These are phyloP conservation scores for Puya raimondii DNA, from an alignment of 176 grass and related monocot genomes.

Conservation along the genomic window DNA sequence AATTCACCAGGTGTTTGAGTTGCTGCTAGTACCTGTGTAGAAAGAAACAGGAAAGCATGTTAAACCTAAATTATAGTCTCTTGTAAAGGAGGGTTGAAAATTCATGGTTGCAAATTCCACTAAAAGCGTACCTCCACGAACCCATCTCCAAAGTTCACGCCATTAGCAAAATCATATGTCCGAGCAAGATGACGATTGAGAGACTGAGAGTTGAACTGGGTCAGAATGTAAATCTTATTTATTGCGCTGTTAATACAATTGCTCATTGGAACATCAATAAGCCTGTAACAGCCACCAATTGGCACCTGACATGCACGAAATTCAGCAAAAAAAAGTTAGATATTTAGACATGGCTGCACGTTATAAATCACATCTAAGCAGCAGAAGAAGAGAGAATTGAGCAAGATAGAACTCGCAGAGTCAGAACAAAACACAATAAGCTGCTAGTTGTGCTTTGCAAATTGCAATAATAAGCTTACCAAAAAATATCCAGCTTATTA, in stretches of 20 bases:
- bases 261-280: slow-evolving; percentile 79
- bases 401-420: too few species aligned
- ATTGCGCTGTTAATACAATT: slow-evolving; percentile 85
- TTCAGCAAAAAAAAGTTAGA: slow-evolving; percentile 2
- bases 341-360: background rate
- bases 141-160: slow-evolving; percentile 51
- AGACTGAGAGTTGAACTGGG: slow-evolving; percentile 67
- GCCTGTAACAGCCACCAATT: slow-evolving; percentile 62
- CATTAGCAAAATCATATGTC: slow-evolving; percentile 61
- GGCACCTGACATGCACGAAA: slow-evolving; percentile 37
- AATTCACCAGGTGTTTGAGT: slow-evolving; percentile 71
- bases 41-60: background rate
- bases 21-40: slow-evolving; percentile 58
- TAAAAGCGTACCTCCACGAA: slow-evolving; percentile 54
- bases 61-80: background rate
- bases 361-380: background rate
- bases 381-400: background rate
- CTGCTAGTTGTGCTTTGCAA: too few species aligned
- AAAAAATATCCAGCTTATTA: too few species aligned
- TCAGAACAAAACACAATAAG: too few species aligned
- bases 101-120: background rate
- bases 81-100: background rate
- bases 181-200: slow-evolving; percentile 61
- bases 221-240: slow-evolving; percentile 69
- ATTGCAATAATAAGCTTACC: too few species aligned